Percentiles rank a stretch among this genome's conserved stretches.
Conservation (phyloP, 129 eudicot species). For the carrot (Daucus carota) region DNA sequence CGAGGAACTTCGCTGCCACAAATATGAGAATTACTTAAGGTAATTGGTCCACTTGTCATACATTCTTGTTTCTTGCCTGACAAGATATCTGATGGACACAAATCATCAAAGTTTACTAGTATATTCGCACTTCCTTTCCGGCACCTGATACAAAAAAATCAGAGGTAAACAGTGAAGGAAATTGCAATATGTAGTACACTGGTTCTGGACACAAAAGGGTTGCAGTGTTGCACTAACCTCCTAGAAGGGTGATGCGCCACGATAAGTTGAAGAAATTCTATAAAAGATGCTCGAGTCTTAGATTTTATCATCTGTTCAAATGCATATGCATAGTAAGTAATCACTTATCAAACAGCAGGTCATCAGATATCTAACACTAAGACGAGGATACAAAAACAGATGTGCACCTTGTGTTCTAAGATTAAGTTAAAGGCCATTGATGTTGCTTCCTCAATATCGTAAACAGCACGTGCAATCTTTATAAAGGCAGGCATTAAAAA, state of each 20-base stretch:
- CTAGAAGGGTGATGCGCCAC: conserved; percentile 90
- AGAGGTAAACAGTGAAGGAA: conserved; percentile 12
- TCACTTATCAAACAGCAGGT: not conserved
- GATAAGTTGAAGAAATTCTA: conserved; percentile 73
- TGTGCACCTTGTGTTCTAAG: conserved; percentile 54
- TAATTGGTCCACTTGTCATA: conserved; percentile 24
- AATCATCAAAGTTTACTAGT: conserved; percentile 67
- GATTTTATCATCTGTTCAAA: conserved; percentile 71
- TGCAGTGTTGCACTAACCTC: conserved; percentile 33
- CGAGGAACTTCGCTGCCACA: conserved; percentile 94
- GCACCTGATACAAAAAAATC: conserved; percentile 41
- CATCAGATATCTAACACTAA: not conserved
- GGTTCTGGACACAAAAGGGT: not conserved
- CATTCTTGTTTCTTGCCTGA: conserved; percentile 27
- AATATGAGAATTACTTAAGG: conserved; percentile 38
- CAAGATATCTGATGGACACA: conserved; percentile 40
- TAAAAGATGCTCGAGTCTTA: conserved; percentile 68
- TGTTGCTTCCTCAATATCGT: conserved; percentile 97
- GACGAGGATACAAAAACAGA: not conserved
- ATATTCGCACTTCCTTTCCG: conserved; percentile 86
- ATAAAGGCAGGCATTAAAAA: conserved; percentile 16
- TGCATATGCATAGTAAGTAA: conserved; percentile 10
- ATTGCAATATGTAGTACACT: conserved; percentile 7
- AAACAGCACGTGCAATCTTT: conserved; percentile 79
- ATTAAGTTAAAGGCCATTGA: conserved; percentile 70